Conservation (phyloP, 495 filamentous ascomycete species). For the Ascobolus immersus region DNA sequence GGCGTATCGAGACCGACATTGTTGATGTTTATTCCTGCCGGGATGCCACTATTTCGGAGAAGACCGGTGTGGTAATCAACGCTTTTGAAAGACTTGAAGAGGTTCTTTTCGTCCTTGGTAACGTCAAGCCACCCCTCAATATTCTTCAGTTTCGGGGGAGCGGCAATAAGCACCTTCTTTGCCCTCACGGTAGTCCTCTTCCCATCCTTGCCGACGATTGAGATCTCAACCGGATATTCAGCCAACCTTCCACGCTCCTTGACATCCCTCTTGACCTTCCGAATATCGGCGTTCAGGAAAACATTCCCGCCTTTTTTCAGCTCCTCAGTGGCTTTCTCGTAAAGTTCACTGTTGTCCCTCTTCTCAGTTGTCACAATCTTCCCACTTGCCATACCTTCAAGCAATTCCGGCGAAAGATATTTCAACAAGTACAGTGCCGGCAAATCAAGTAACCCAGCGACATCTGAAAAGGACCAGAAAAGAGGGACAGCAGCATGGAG, state of each 20-base stretch:
- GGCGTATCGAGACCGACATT: not conserved
- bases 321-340: not conserved
- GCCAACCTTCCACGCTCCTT: no score
- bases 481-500: not conserved
- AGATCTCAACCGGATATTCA: no score
- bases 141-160: not conserved
- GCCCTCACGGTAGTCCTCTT: not conserved
- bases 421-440: not conserved
- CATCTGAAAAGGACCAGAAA: not conserved
- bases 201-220: not conserved
- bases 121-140: not conserved
- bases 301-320: not conserved
- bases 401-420: no score
- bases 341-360: not conserved
- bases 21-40: not conserved
- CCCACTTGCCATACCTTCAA: no score
- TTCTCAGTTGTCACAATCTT: no score
- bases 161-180: not conserved
- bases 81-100: not conserved
- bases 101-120: not conserved
- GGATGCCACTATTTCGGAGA: not conserved
- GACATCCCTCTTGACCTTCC: not conserved
- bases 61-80: not conserved
- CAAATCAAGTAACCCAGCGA: not conserved
- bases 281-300: not conserved